Evolutionary conservation across 352 stramenopile genomes (phyloP).

Genomic region (Phytophthora aleatoria): DNA sequence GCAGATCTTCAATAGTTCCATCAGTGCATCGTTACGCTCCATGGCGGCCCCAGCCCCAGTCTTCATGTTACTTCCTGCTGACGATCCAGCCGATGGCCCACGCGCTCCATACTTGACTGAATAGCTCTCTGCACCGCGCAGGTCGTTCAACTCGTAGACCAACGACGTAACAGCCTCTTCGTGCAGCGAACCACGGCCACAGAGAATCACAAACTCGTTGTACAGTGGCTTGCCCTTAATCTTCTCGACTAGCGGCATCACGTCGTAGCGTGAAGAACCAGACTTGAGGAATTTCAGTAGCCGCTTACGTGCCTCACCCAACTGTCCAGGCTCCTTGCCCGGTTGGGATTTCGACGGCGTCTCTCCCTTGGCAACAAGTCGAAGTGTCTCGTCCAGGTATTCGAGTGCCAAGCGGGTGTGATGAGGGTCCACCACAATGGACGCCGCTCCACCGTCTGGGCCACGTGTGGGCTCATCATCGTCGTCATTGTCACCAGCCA

Average conservation of each 20-base stretch:
- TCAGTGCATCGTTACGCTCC: conserved; percentile 71
- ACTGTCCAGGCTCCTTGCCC: conserved; percentile 69
- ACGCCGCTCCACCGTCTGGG: conserved; percentile 17
- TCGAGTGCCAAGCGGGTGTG: conserved; percentile 86
- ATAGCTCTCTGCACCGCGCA: conserved; percentile 83
- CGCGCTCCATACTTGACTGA: conserved; percentile 77
- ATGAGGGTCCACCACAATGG: conserved; percentile 65
- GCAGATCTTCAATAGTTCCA: conserved; percentile 81
- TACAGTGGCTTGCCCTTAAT: conserved; percentile 75
- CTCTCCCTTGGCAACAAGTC: conserved; percentile 69
- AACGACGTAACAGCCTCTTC: conserved; percentile 77
- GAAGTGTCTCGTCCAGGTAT: conserved; percentile 86
- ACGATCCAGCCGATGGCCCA: conserved; percentile 21
- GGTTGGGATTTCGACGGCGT: conserved; percentile 83
- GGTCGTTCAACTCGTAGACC: conserved; percentile 82
- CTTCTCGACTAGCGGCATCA: conserved; percentile 72
- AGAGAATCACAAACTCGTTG: conserved; percentile 88
- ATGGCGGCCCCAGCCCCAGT: conserved; percentile 34
- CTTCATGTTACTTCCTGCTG: conserved; percentile 40
- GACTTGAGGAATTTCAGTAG: conserved; percentile 85
- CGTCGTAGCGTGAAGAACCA: conserved; percentile 78
- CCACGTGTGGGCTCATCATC: conserved; percentile 47
- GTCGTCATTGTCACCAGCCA: conserved; percentile 67
- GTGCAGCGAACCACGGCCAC: conserved; percentile 77
- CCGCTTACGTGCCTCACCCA: conserved; percentile 80